Evolutionary conservation across 2,329 filamentous ascomycete species (phyloP), one percentile per base, ranked within the genome.

Genomic region (Trichoderma sp.): DNA sequence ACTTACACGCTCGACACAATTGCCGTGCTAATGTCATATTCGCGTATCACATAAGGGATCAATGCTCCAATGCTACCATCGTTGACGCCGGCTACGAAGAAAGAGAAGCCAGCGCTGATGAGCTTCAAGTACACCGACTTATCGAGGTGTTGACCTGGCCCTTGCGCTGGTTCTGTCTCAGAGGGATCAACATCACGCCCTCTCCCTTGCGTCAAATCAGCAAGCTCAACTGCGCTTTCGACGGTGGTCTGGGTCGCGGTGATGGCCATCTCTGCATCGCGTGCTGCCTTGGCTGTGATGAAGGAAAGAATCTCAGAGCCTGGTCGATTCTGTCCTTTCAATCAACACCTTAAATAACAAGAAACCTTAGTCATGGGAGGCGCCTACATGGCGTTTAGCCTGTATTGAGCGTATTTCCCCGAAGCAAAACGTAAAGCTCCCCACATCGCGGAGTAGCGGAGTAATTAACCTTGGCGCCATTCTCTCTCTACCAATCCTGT

Each of bases 21-120:
- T 25, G 82, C 83, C 0, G 85, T 88, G 13, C 77, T 82, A 54
- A 89, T 82, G 5, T 78, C 70, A 72, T 89, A 89, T 3, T 83
- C 82, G 5, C 82, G 80, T 4, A 90, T 81, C 10, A 90, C 81
- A 72, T 90, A 89, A 0, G 88, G 89, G 1, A 90, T 84, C 15
- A 91, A 70, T 1, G 88, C 83, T 2, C 89, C 89, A 1, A 90
- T 78, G 69, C 84, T 88, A 35, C 88, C 88, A 73, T 90, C 89
- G 67, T 89, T 90, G 57, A 86, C 80, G 0, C 89, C 88, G 0
- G 88, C 87, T 34, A 88, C 86, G 72, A 90, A 89, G 78, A 90
- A 90, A 0, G 86, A 87, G 70, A 89, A 84, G 0, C 83, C 84
- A 2, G 85, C 82, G 52, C 84, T 85, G 42, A 84, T 64, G 2